Conservation (phyloP, 2,329 filamentous ascomycete genomes). For the Emydomyces testavorans region DNA sequence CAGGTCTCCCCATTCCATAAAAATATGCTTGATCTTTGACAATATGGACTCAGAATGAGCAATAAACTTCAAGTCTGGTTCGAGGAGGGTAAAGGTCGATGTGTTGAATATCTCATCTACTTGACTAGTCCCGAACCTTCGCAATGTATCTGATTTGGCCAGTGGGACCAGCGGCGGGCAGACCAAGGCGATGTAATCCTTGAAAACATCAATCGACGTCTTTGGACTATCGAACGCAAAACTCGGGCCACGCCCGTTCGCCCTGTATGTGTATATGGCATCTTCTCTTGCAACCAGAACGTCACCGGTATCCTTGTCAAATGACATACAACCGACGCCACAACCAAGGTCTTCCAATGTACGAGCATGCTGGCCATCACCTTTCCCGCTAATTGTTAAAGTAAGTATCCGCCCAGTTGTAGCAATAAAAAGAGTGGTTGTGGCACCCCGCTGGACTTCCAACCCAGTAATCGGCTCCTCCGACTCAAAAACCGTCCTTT, state of each 20-base stretch:
- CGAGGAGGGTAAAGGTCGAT: conserved; percentile 80
- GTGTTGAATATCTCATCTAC: conserved; percentile 74
- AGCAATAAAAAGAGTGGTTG: conserved; percentile 77
- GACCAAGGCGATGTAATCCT: conserved; percentile 76
- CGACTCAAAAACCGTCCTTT: conserved; percentile 89
- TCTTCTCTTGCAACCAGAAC: conserved; percentile 89
- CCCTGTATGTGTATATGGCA: conserved; percentile 85
- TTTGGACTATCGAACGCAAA: conserved; percentile 89
- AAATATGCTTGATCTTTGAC: conserved; percentile 65
- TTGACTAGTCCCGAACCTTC: conserved; percentile 60
- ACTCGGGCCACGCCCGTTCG: conserved; percentile 73
- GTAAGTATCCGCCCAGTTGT: conserved; percentile 82
- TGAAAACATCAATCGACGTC: conserved; percentile 64
- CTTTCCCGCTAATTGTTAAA: conserved; percentile 72
- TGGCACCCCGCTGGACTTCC: conserved; percentile 54
- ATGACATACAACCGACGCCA: conserved; percentile 86
- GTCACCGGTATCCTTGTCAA: conserved; percentile 67
- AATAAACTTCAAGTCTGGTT: conserved; percentile 80
- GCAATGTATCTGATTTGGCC: conserved; percentile 49
- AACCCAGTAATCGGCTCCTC: conserved; percentile 93
- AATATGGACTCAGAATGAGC: conserved; percentile 79
- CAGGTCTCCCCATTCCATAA: conserved; percentile 81
- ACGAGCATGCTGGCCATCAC: conserved; percentile 78
- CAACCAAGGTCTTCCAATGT: conserved; percentile 84
- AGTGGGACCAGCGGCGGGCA: conserved; percentile 58